These are phyloP conservation scores for Vigna unguiculata DNA, from an alignment of 306 rosid genomes.

Conservation along the genomic window DNA sequence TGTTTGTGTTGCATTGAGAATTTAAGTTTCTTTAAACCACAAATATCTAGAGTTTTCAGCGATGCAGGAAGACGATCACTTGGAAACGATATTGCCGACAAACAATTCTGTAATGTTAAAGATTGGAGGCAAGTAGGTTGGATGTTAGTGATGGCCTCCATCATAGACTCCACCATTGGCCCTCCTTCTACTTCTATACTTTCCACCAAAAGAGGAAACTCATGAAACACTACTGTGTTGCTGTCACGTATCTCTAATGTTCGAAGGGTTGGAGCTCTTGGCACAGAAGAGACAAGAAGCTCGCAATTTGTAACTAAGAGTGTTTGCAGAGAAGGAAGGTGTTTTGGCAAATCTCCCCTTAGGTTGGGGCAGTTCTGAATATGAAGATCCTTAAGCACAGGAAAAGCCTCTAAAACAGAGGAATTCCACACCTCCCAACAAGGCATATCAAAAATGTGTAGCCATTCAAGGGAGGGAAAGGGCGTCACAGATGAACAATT, in stretches of 20 bases:
- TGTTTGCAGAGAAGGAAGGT: background rate
- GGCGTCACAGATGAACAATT: background rate
- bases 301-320: background rate
- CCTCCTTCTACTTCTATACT: background rate
- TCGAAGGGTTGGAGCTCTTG: background rate
- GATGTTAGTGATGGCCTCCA: background rate
- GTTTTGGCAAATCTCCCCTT: background rate
- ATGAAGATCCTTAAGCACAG: background rate
- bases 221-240: background rate
- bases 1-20: background rate
- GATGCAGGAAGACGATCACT: background rate
- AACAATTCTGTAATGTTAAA: background rate
- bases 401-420: background rate
- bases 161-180: background rate
- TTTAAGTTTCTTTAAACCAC: background rate
- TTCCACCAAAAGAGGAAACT: background rate
- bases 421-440: background rate
- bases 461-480: background rate
- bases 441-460: accelerated
- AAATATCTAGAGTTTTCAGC: background rate
- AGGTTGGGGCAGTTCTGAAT: background rate
- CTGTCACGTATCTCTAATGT: accelerated
- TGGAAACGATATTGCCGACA: background rate
- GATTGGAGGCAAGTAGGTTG: background rate
- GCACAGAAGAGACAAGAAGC: background rate